Base-by-base conservation (phyloP, 2,329 filamentous ascomycete genomes). In the Xylariomycetidae sp. region DNA sequence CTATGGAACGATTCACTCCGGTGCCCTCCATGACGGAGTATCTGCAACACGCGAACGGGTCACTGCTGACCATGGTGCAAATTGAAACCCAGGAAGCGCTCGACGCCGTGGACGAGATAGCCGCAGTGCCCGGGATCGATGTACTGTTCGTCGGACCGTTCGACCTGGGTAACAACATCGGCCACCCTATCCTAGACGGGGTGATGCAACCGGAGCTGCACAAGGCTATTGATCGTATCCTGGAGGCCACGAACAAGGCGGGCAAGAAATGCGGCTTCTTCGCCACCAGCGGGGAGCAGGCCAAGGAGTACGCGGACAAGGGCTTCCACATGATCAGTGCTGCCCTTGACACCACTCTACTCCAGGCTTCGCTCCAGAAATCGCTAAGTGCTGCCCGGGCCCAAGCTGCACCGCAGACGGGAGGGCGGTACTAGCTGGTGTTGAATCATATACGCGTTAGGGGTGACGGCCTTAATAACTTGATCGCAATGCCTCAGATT, bases 221-320 rank as follows among this genome's bases (percentile, higher is more conserved):
- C 19, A 62, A 63, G 20, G 79, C 80, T 13, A 73, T 85, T 34
- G 64, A 65, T 28, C 73, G 66, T 39, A 66, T 80, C 29, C 61
- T 78, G 8, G 61, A 61, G 10, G 78, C 80, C 3, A 70, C 75
- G 4, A 64, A 67, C 32, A 70, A 66, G 40, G 70, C 79, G 9
- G 79, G 78, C 14, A 85, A 83, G 59, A 82, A 80, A 61, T 70
- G 70, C 5, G 81, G 74, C 15, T 74, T 79, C 28, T 79, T 71
- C 48, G 71, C 72, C 38, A 68, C 65, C 3, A 65, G 60, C 28
- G 71, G 70, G n/a, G 67, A 71, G 42, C 73, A 79, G 51, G 71
- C 71, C 2, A 72, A 64, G 47, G 38, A 50, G 32, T 77, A 70
- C 47, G 72, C 67, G 5, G 67, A 73, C 4, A 65, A 67, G 44